Evolutionary conservation across 108 stramenopile genomes (phyloP).

Genomic region (Fragilaria crotonensis): DNA sequence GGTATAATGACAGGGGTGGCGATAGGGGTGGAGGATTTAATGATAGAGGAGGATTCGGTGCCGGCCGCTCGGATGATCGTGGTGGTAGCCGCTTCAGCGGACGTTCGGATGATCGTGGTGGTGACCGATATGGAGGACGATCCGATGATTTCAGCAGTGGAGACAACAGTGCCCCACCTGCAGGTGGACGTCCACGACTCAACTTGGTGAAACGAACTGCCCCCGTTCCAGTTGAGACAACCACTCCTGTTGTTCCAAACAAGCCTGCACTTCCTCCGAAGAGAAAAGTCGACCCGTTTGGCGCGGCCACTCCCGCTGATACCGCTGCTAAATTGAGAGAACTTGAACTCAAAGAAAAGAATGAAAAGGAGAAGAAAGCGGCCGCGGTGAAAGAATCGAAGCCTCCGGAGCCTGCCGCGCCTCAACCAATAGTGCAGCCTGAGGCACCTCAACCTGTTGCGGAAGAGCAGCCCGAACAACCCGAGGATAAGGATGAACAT

Average conservation of each 20-base stretch:
- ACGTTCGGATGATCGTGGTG: conserved; percentile 17
- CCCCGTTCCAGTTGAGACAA: background rate
- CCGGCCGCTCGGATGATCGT: conserved; percentile 10
- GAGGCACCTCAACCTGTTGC: conserved; percentile 6
- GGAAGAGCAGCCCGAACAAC: conserved; percentile 7
- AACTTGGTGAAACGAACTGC: conserved; percentile 45
- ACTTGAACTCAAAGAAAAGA: background rate
- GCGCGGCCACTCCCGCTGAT: conserved; percentile 34
- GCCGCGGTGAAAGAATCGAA: conserved; percentile 9
- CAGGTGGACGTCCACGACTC: conserved; percentile 50
- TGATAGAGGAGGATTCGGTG: conserved; percentile 14
- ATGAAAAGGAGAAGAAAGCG: conserved; percentile 7
- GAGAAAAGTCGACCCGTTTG: conserved; percentile 35
- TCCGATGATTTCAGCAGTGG: conserved; percentile 3
- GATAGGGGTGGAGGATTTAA: conserved; percentile 14
- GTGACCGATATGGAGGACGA: conserved; percentile 7
- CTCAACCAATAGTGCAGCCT: conserved; percentile 4
- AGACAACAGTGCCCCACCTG: conserved; percentile 10
- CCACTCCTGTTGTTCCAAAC: background rate
- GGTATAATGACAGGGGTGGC: conserved; percentile 16
- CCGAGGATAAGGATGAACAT: conserved; percentile 15
- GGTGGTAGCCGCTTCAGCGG: conserved; percentile 3
- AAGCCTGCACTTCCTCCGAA: background rate
- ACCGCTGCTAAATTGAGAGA: conserved; percentile 22
- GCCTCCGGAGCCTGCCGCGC: background rate